Evolutionary conservation across 2,329 filamentous ascomycete genomes (phyloP).

Genomic region (Exophiala bonariae): DNA sequence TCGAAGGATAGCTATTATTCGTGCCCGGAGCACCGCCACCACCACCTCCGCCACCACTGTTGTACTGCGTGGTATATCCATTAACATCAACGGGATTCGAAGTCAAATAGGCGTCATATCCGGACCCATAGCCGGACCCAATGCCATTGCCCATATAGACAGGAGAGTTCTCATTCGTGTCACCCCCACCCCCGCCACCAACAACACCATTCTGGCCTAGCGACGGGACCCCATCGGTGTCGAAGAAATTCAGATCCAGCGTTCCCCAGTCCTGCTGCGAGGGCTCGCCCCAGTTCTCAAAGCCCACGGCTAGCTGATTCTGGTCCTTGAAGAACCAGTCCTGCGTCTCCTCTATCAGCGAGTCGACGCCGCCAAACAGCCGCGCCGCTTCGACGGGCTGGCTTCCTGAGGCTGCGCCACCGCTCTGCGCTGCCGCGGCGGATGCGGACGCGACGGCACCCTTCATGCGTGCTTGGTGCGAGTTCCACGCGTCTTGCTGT

Average conservation of each 20-base stretch:
- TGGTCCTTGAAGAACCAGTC: conserved; percentile 68
- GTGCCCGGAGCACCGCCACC: background rate
- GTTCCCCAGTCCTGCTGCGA: conserved; percentile 21
- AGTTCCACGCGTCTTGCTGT: conserved; percentile 37
- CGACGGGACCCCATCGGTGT: conserved; percentile 7
- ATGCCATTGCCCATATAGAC: conserved; percentile 9
- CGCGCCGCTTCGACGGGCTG: conserved; percentile 49
- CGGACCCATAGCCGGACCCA: background rate
- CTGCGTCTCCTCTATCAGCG: conserved; percentile 62
- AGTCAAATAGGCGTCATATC: background rate
- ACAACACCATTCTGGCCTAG: background rate
- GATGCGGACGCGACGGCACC: conserved; percentile 14
- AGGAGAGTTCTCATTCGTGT: conserved; percentile 18
- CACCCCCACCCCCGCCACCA: background rate
- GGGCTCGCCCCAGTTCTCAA: conserved; percentile 58
- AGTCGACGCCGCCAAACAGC: conserved; percentile 61
- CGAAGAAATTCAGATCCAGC: conserved; percentile 22
- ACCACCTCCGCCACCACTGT: background rate
- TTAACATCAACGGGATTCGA: background rate
- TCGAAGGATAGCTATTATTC: conserved; percentile 1
- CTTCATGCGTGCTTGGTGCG: conserved; percentile 27
- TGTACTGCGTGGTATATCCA: background rate
- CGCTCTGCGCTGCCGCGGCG: conserved; percentile 28
- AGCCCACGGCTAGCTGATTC: conserved; percentile 58
- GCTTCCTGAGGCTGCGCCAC: conserved; percentile 29